phyloP scores from a whole-genome alignment of 768 basidiomycete genomes.

The Melanogaster broomeanus region DNA sequence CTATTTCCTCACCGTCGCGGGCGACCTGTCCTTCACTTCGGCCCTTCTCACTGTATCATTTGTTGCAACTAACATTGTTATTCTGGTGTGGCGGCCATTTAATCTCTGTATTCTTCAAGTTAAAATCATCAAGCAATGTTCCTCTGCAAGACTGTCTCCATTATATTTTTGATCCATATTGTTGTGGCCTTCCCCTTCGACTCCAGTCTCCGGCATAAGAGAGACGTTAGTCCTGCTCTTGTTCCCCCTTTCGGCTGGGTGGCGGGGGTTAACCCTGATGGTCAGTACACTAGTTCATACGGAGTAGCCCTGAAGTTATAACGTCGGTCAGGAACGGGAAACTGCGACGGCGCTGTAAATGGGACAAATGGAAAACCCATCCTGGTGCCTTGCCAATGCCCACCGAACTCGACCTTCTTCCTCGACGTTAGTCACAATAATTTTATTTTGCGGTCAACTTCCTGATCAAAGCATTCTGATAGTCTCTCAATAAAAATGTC shows the following conservation, averaged over 20 bases:
- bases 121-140: slow-evolving; percentile 14
- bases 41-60: slow-evolving; percentile 4
- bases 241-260: slow-evolving; percentile 62
- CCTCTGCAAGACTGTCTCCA: slow-evolving; percentile 5
- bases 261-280: slow-evolving; percentile 61
- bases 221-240: slow-evolving; percentile 53
- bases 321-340: slow-evolving; percentile 49
- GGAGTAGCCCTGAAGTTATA: background rate
- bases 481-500: slow-evolving; percentile 52
- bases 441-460: background rate
- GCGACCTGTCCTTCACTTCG: slow-evolving; percentile 13
- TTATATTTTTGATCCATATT: slow-evolving; percentile 8
- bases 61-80: background rate
- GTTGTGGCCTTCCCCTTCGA: slow-evolving; percentile 18
- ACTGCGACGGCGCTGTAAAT: slow-evolving; percentile 65
- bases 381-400: slow-evolving; percentile 66
- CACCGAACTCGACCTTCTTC: slow-evolving; percentile 55
- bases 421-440: slow-evolving; percentile 39
- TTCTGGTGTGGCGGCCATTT: background rate
- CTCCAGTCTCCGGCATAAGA: slow-evolving; percentile 20
- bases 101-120: background rate
- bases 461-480: slow-evolving; percentile 19
- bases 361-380: slow-evolving; percentile 57
- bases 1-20: slow-evolving; percentile 13
- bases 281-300: slow-evolving; percentile 32